Percentiles rank a stretch among this genome's conserved stretches.
Evolutionary conservation across 768 basidiomycete genomes (phyloP).

Genomic region (Rhizopogon vinicolor): DNA sequence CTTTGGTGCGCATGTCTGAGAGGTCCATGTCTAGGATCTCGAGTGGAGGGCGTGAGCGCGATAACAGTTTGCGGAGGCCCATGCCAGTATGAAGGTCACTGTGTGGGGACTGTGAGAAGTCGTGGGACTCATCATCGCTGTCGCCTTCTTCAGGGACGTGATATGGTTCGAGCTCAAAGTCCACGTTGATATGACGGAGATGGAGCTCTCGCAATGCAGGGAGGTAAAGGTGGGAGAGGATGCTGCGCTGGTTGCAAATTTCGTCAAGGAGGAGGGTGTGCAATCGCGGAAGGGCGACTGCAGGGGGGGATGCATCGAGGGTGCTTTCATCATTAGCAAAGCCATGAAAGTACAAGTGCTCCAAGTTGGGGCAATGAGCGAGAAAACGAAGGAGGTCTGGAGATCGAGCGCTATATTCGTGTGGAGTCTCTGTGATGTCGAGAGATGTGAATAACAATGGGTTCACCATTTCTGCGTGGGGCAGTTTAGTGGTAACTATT

Average conservation of each 20-base stretch:
- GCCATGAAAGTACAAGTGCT: constrained; percentile 54
- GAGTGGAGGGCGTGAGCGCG: constrained; percentile 58
- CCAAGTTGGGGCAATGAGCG: constrained; percentile 53
- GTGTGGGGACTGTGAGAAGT: constrained; percentile 73
- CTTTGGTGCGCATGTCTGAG: constrained; percentile 81
- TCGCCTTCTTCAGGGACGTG: constrained; percentile 52
- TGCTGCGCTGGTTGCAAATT: constrained; percentile 58
- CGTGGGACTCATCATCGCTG: constrained; percentile 67
- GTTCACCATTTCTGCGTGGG: constrained; percentile 35
- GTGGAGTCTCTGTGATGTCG: constrained; percentile 47
- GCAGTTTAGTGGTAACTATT: constrained; percentile 46
- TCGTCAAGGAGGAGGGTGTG: constrained; percentile 51
- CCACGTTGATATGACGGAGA: constrained; percentile 66
- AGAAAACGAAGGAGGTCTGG: constrained; percentile 57
- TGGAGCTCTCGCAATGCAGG: constrained; percentile 57
- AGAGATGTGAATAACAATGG: constrained; percentile 55
- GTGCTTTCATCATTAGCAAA: constrained; percentile 42
- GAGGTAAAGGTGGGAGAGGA: constrained; percentile 60
- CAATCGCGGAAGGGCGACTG: constrained; percentile 54
- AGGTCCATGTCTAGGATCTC: constrained; percentile 72
- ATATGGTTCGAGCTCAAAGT: constrained; percentile 34
- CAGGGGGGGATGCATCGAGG: constrained; percentile 23
- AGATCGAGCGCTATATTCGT: constrained; percentile 37
- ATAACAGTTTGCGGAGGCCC: constrained; percentile 65
- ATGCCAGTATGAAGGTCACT: constrained; percentile 79